phyloP scores from a whole-genome alignment of 176 grass and related monocot genomes.

The Musa acuminata region DNA sequence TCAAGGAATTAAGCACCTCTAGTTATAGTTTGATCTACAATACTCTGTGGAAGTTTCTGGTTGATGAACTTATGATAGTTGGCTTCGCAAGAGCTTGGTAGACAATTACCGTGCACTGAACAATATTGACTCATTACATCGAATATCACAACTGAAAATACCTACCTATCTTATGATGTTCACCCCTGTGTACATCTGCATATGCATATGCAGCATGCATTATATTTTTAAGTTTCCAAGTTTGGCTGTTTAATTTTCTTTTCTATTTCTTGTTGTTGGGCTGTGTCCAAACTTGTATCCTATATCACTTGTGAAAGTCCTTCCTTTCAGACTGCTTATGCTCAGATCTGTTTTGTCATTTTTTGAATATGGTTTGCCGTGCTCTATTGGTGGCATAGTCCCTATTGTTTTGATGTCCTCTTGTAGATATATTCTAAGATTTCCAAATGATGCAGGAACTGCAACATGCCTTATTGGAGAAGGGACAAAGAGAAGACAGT shows the following conservation, averaged over 20 bases:
- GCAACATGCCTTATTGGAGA: conserved; percentile 34
- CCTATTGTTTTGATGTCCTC: neutral
- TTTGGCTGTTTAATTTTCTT: neutral
- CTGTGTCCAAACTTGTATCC: no score
- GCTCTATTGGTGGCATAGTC: neutral
- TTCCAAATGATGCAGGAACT: conserved; percentile 23
- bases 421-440: neutral
- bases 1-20: neutral
- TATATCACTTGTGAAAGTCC: no score
- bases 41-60: no score
- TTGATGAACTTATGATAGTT: neutral
- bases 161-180: neutral
- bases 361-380: neutral
- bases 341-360: neutral
- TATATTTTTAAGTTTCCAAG: neutral
- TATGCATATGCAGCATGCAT: neutral
- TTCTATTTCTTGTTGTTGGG: no score
- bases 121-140: neutral
- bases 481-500: conserved; percentile 33
- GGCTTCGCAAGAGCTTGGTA: no score
- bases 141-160: neutral
- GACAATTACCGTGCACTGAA: neutral
- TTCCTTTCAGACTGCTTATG: neutral
- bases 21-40: no score
- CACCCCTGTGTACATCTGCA: neutral